Conservation (phyloP, 169 alveolate genomes). For the Eimeria acervulina region DNA sequence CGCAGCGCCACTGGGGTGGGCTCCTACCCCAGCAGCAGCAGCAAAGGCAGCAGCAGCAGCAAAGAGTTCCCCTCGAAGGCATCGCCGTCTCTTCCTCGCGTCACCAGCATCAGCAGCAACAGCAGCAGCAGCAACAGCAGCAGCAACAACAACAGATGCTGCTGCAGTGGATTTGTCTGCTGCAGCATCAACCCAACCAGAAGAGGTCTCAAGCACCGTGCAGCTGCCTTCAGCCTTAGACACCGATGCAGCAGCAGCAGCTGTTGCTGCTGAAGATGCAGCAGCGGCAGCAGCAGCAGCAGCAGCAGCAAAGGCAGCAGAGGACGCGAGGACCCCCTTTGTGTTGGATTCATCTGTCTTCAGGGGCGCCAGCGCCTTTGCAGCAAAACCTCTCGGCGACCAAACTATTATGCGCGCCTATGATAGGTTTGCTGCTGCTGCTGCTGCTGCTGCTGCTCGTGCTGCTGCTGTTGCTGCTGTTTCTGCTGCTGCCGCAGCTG, state of each 20-base stretch:
- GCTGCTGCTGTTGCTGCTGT: conserved; percentile 26
- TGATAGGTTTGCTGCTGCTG: no score
- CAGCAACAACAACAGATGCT: no score
- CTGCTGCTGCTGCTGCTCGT: conserved; percentile 5
- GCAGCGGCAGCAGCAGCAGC: background rate
- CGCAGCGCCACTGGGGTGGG: background rate
- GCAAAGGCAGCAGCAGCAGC: conserved; percentile 7
- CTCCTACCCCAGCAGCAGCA: conserved; percentile 1
- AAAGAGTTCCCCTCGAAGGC: background rate
- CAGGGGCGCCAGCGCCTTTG: conserved; percentile 33
- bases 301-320: conserved; percentile 55
- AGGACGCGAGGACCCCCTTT: conserved; percentile 34
- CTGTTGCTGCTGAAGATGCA: background rate
- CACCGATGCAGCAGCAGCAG: conserved; percentile 30
- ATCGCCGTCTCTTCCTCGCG: background rate
- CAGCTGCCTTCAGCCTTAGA: background rate
- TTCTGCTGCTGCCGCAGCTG: conserved; percentile 5
- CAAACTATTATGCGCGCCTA: conserved; percentile 18
- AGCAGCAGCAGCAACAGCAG: no score
- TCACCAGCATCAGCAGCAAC: no score
- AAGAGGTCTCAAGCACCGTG: background rate
- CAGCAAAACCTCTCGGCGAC: background rate
- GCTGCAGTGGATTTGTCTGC: background rate
- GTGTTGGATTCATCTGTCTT: conserved; percentile 17
- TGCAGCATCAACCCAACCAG: background rate